Evolutionary conservation across 768 basidiomycete species (phyloP), one percentile per base, ranked within the genome.

Genomic region (Sporobolomyces pararoseus): DNA sequence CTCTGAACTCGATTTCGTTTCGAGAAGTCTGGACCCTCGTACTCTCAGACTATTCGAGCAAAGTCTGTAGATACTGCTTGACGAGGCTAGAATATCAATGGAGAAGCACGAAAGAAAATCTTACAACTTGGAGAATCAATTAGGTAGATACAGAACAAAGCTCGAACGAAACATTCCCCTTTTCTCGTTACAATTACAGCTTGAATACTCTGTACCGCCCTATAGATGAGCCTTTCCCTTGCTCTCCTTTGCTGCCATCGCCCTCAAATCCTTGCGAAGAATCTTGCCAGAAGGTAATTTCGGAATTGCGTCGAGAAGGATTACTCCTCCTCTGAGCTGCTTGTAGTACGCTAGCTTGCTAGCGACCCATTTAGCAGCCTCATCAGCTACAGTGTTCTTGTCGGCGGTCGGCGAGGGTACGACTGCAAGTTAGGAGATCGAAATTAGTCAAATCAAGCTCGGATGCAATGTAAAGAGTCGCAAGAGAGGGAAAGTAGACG

Each of bases 231-330:
- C 25, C 61, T 69, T 59, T 13, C 27, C 35, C 54, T 55, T 57
- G 27, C 12, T 64, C 65, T 90, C 88, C 51, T 81, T 79, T 76
- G 86, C 86, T 0, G 87, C 88, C 53, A 82, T 79, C 5, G 87
- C 88, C 16, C 89, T 84, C 50, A 94, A 81, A 71, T 91, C 85
- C 31, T 89, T 84, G 52, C 91, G 83, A 37, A 94, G 79, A 75
- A 96, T 96, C 80, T 95, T 94, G 4, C 92, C 92, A 5, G 29
- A 44, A 16, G 37, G 87, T 87, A 85, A 46, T 59, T 71, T 73
- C 25, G 76, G 76, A n/a, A 76, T 70, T 25, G 27, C 65, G 6
- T 71, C 65, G 19, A 73, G 19, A 6, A 71, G 29, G 42, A 62
- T 19, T 12, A 76, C 71, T 2, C 76, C 74, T 3, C 76, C 74